Conservation (phyloP, 2,329 filamentous ascomycete genomes). For the Cytospora chrysosperma region DNA sequence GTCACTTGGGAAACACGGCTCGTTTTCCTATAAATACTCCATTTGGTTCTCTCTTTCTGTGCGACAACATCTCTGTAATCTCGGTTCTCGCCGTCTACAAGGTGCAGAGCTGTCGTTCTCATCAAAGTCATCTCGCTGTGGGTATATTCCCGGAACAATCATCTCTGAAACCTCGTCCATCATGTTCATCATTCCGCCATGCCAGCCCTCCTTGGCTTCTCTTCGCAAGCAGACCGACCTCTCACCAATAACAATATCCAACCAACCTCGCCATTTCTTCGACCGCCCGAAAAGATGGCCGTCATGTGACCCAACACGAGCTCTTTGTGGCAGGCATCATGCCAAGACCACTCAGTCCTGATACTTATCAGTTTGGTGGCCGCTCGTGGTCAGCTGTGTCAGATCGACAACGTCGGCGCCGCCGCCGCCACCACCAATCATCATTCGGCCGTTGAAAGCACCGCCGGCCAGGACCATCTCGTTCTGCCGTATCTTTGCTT, state of each 20-base stretch:
- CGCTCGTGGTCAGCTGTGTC: background rate
- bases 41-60: background rate
- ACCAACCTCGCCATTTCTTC: background rate
- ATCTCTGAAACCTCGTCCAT: background rate
- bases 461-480: background rate
- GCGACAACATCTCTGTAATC: background rate
- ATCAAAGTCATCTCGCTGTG: background rate
- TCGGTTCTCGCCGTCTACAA: slow-evolving; percentile 6
- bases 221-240: background rate
- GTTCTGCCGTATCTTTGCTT: background rate
- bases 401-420: background rate
- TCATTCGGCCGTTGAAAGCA: background rate
- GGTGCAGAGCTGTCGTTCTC: background rate
- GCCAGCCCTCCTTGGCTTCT: background rate
- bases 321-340: background rate
- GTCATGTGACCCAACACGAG: background rate
- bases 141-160: background rate
- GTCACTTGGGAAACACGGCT: background rate
- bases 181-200: background rate
- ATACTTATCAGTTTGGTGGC: background rate
- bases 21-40: background rate
- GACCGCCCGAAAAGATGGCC: background rate
- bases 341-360: background rate
- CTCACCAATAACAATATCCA: background rate
- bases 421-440: background rate